phyloP scores from a whole-genome alignment of 257 asterid genomes.

The Jasminum sambac region DNA sequence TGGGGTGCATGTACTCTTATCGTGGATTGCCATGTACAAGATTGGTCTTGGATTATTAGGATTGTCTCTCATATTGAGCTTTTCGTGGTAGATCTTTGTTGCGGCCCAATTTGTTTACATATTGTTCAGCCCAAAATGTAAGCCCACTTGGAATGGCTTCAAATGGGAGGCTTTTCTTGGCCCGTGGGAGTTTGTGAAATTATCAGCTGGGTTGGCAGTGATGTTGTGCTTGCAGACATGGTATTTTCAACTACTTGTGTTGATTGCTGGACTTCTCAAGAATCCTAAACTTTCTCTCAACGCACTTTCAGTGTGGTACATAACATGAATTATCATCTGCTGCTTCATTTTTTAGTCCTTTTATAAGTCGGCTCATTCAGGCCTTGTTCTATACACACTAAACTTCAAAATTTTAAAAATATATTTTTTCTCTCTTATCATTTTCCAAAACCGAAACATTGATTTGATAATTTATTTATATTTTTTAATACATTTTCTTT shows the following conservation, averaged over 20 bases:
- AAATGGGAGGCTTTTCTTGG: constrained; percentile 52
- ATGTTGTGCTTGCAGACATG: constrained; percentile 69
- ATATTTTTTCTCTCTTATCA: no score
- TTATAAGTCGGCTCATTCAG: no score
- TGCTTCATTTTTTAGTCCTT: no score
- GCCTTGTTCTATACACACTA: no score
- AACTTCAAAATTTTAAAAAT: no score
- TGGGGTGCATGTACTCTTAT: constrained; percentile 36
- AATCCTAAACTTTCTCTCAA: constrained; percentile 52
- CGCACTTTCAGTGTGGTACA: constrained; percentile 55
- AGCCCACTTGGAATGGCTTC: constrained; percentile 60
- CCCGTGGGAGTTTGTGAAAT: constrained; percentile 49
- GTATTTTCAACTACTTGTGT: constrained; percentile 57
- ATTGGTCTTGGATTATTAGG: constrained; percentile 47
- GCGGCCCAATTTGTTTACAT: constrained; percentile 45
- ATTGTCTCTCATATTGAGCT: constrained; percentile 49
- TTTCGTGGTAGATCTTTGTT: constrained; percentile 63
- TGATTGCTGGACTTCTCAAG: constrained; percentile 47
- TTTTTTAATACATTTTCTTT: no score
- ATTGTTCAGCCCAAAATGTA: constrained; percentile 34
- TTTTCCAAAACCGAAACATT: no score
- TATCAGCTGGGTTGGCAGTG: constrained; percentile 58
- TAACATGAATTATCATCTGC: neutral
- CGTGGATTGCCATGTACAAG: constrained; percentile 46
- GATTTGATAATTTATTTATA: no score